Conservation (phyloP, 768 basidiomycete species). For the Suillus subalutaceus region DNA sequence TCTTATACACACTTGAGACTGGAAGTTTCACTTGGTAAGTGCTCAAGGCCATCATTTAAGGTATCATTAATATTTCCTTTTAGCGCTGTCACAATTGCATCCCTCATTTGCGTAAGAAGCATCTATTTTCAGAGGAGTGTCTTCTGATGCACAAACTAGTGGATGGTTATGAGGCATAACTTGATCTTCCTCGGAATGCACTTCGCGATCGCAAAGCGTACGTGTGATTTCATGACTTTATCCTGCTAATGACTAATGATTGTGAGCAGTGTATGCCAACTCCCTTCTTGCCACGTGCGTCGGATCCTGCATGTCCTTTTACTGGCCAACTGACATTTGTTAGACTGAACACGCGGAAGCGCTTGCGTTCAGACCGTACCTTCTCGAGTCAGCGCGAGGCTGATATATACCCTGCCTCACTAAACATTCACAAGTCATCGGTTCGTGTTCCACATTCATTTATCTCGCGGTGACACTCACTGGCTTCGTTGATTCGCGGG, state of each 20-base stretch:
- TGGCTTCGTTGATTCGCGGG: background rate
- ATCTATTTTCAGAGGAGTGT: background rate
- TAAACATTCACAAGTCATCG: background rate
- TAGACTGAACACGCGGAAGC: slow-evolving; percentile 35
- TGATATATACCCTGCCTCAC: slow-evolving; percentile 27
- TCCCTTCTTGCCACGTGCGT: slow-evolving; percentile 37
- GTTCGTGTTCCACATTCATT: background rate
- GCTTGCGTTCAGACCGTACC: slow-evolving; percentile 27
- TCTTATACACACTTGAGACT: slow-evolving; percentile 56
- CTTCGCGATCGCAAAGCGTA: slow-evolving; percentile 37
- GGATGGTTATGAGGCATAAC: slow-evolving; percentile 38
- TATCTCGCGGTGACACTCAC: background rate
- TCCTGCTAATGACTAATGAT: background rate
- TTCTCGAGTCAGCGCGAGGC: slow-evolving; percentile 32
- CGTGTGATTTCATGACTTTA: background rate
- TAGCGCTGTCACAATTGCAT: slow-evolving; percentile 36
- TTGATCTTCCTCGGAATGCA: slow-evolving; percentile 39
- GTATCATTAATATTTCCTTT: slow-evolving; percentile 2
- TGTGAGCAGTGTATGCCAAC: slow-evolving; percentile 32
- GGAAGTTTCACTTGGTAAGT: slow-evolving; percentile 49
- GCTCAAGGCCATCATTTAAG: too few species aligned
- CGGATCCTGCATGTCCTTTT: background rate
- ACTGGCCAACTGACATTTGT: background rate
- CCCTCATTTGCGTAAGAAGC: slow-evolving; percentile 32
- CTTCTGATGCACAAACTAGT: slow-evolving; percentile 16